Conservation (phyloP, 2,329 filamentous ascomycete genomes). For the Ceratocystis huliohia region DNA sequence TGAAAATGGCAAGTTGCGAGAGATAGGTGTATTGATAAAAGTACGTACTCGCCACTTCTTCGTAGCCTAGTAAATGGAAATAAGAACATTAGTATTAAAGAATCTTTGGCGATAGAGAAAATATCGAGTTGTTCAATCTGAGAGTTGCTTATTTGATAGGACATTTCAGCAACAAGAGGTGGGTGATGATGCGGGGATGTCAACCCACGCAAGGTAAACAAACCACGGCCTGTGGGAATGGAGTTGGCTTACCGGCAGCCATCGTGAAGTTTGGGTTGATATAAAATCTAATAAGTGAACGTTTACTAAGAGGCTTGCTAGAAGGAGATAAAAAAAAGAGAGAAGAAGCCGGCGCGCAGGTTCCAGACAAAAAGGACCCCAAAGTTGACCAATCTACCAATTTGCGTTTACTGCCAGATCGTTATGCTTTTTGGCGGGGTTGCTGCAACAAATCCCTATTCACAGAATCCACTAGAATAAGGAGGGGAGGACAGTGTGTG, state of each 20-base stretch:
- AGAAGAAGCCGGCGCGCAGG: slow-evolving; percentile 3
- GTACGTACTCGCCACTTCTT: slow-evolving; percentile 37
- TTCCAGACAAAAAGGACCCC: neutral
- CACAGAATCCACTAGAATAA: slow-evolving; percentile 8
- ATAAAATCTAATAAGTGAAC: neutral
- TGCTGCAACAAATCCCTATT: slow-evolving; percentile 5
- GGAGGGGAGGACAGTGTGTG: slow-evolving; percentile 7
- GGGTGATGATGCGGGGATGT: neutral
- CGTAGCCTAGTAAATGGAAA: slow-evolving; percentile 29
- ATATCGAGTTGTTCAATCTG: neutral
- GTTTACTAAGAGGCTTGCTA: neutral
- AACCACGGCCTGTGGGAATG: neutral
- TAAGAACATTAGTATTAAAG: slow-evolving; percentile 7
- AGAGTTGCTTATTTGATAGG: neutral
- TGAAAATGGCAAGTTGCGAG: neutral
- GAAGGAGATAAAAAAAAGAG: neutral
- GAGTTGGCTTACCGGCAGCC: slow-evolving; percentile 26
- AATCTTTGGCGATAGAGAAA: too few relatives aligned
- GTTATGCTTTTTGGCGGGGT: slow-evolving; percentile 17
- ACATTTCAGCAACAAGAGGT: neutral
- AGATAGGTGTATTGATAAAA: neutral
- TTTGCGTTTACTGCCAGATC: neutral
- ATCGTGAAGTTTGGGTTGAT: slow-evolving; percentile 25
- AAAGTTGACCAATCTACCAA: neutral
- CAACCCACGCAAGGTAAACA: neutral